phyloP scores from a whole-genome alignment of 345 rosid genomes.

The Pistacia integerrima region DNA sequence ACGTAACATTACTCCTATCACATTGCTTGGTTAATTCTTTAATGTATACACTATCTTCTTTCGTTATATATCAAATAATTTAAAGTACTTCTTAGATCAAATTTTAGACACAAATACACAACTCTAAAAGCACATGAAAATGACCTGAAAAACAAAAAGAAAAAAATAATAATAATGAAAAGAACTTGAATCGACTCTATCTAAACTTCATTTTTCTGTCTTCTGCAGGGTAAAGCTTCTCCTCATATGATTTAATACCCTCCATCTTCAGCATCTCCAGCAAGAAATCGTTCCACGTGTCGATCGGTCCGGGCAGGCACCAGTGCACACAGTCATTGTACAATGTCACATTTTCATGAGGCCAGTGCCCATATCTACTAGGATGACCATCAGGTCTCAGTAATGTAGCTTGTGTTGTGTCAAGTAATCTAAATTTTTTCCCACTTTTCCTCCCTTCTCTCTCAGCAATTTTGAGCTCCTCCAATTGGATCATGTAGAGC shows the following conservation, averaged over 20 bases:
- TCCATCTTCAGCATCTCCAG: conserved; percentile 86
- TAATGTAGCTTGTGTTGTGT: conserved; percentile 57
- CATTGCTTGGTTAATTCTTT: too few relatives aligned
- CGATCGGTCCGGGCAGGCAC: conserved; percentile 97
- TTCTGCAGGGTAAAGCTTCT: conserved; percentile 2
- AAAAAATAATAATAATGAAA: not conserved
- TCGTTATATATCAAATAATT: not conserved
- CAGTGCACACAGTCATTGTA: conserved; percentile 89
- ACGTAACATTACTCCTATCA: too few relatives aligned
- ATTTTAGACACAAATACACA: not conserved
- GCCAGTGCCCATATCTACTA: conserved; percentile 64
- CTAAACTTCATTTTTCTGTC: conserved; percentile 3
- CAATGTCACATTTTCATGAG: conserved; percentile 64
- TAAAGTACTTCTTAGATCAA: not conserved
- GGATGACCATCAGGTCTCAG: conserved; percentile 91
- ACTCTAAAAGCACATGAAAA: not conserved
- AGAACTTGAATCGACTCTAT: not conserved
- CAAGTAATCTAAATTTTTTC: conserved; percentile 55
- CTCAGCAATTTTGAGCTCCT: conserved; percentile 66
- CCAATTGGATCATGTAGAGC: conserved; percentile 67
- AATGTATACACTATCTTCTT: not conserved
- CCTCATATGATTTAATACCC: conserved; percentile 26
- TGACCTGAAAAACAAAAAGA: not conserved
- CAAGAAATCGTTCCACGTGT: conserved; percentile 74
- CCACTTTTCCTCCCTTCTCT: conserved; percentile 55